Conservation (phyloP, 2,329 filamentous ascomycete genomes). For the Emergomyces orientalis region DNA sequence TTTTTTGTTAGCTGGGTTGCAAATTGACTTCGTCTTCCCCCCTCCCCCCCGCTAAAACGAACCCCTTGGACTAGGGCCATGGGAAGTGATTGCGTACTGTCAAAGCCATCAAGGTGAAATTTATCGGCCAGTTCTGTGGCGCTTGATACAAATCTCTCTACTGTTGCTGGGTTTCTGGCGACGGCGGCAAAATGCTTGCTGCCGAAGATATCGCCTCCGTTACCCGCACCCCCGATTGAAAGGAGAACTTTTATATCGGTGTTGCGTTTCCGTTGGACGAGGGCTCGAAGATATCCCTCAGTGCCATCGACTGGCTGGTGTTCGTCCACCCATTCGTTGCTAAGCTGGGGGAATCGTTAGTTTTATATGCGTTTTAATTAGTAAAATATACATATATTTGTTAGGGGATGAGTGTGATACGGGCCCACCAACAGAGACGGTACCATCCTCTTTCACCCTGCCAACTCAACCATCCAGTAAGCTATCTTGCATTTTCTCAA, state of each 20-base stretch:
- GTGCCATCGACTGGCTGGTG: constrained; percentile 63
- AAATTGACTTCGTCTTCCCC: background rate
- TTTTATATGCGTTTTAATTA: background rate
- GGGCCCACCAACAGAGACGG: constrained; percentile 58
- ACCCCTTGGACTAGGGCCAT: background rate
- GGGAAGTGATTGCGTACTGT: constrained; percentile 47
- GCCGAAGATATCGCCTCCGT: constrained; percentile 33
- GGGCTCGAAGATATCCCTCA: constrained; percentile 61
- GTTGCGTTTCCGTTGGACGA: constrained; percentile 62
- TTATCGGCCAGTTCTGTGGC: constrained; percentile 59
- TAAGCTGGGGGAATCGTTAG: constrained; percentile 43
- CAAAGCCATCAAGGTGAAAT: constrained; percentile 64
- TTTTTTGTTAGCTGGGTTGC: background rate
- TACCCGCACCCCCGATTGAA: constrained; percentile 60
- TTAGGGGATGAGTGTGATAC: constrained; percentile 19
- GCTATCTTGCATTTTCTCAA: background rate
- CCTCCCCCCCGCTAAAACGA: background rate
- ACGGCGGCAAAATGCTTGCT: constrained; percentile 59
- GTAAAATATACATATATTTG: background rate
- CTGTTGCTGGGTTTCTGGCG: constrained; percentile 49
- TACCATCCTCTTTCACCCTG: constrained; percentile 61
- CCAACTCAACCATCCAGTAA: constrained; percentile 5
- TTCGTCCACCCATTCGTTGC: constrained; percentile 68
- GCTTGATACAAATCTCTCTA: constrained; percentile 62
- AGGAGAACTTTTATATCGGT: constrained; percentile 65